Evolutionary conservation across 2,329 filamentous ascomycete species (phyloP), one percentile per base, ranked within the genome.

Genomic region (Colletotrichum sp.): DNA sequence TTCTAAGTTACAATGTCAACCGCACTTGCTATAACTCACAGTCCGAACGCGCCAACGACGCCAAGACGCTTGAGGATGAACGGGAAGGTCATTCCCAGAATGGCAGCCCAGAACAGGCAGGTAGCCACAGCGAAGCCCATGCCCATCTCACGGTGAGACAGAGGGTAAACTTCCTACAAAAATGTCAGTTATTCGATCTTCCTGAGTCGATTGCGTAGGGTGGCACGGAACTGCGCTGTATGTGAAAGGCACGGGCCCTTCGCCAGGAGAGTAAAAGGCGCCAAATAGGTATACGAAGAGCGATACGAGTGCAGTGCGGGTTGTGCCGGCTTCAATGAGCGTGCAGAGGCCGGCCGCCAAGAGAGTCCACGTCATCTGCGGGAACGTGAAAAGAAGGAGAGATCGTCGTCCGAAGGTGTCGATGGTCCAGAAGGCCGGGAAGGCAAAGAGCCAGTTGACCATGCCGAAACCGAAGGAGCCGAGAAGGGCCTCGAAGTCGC

Each of bases 91-190:
- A 94, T 90, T n/a, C 90, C 89, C 61, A 93, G 84, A 0, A 94
- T 89, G 0, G 90, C 87, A 0, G 90, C 91, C 88, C 89, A 91
- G 79, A 89, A 89, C 9, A 93, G 86, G 77, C 92, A 93, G 1
- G 92, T 94, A 2, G 93, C 91, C 10, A 94, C 93, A 9, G 92
- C 90, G 83, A 90, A 94, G 0, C 89, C 90, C 93, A 95, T 95
- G 72, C 93, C 93, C 28, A 94, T 88, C 81, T 95, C 93, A 79
- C 93, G 89, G 81, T 95, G 93, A 2, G 92, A 93, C 1, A 94
- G 88, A 0, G 93, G 93, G 81, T 93, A 95, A 3, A 94, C 92
- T 82, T 95, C 93, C 57, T 52, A 24, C 3, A 4, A 24, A 4
- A 13, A 21, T 21, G 43, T 52, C 6, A 52, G 43, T 21, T 4